Evolutionary conservation across 1,284 basidiomycete genomes (phyloP).

Genomic region (Marasmius oreades): DNA sequence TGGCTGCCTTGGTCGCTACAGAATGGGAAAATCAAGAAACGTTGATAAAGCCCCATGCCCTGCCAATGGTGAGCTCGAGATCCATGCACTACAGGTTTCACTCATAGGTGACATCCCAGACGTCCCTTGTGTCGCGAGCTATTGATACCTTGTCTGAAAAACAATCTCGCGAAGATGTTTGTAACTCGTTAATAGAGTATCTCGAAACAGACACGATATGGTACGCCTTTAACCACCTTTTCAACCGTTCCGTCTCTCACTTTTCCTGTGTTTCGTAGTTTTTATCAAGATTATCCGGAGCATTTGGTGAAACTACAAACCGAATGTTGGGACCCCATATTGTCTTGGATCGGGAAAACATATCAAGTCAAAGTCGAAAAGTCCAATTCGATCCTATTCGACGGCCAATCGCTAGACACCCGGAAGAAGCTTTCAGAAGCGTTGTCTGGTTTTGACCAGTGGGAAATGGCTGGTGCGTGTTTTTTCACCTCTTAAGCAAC

Average conservation of each 20-base stretch:
- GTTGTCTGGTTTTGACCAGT: slow-evolving; percentile 66
- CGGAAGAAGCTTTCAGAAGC: slow-evolving; percentile 55
- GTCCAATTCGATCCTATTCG: slow-evolving; percentile 66
- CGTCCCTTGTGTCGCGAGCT: slow-evolving; percentile 85
- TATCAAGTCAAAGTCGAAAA: slow-evolving; percentile 67
- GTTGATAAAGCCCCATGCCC: slow-evolving; percentile 83
- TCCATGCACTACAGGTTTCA: slow-evolving; percentile 1
- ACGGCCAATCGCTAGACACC: slow-evolving; percentile 67
- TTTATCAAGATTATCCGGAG: slow-evolving; percentile 77
- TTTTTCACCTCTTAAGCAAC: slow-evolving; percentile 3
- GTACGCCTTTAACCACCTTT: slow-evolving; percentile 38
- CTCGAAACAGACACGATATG: slow-evolving; percentile 96
- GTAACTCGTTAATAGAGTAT: slow-evolving; percentile 78
- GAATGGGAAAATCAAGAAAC: slow-evolving; percentile 96
- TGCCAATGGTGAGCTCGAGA: slow-evolving; percentile 74
- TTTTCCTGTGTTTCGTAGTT: slow-evolving; percentile 48
- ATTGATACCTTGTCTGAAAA: slow-evolving; percentile 76
- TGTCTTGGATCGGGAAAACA: slow-evolving; percentile 72
- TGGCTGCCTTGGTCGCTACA: slow-evolving; percentile 84
- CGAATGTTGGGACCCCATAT: slow-evolving; percentile 88
- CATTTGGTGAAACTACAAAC: slow-evolving; percentile 78
- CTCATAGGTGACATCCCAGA: slow-evolving; percentile 44
- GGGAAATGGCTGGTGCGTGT: slow-evolving; percentile 81
- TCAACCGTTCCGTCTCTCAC: slow-evolving; percentile 4
- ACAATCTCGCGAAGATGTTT: slow-evolving; percentile 59